Evolutionary conservation across 768 basidiomycete genomes (phyloP).

Genomic region (Lyophyllum semitale): DNA sequence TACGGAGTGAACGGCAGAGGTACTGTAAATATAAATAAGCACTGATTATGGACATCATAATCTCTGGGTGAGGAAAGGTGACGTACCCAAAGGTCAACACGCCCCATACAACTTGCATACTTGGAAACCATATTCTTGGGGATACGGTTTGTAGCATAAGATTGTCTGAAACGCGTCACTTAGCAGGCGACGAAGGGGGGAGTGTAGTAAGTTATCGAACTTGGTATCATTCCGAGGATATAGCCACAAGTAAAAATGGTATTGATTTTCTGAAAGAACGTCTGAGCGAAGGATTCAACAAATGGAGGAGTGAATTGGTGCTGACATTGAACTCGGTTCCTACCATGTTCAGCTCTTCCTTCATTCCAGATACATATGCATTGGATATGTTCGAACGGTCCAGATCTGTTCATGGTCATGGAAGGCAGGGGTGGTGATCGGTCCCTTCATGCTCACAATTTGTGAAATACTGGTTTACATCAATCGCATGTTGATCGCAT

Average conservation of each 20-base stretch:
- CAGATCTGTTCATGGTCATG: conserved; percentile 44
- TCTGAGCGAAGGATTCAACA: conserved; percentile 7
- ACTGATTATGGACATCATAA: too few species aligned
- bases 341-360: conserved; percentile 65
- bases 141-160: conserved; percentile 64
- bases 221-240: conserved; percentile 74
- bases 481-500: neutral
- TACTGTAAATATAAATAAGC: conserved; percentile 32
- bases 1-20: conserved; percentile 55
- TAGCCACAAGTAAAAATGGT: conserved; percentile 77
- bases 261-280: conserved; percentile 53
- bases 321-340: conserved; percentile 64
- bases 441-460: conserved; percentile 44
- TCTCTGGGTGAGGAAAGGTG: neutral
- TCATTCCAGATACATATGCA: conserved; percentile 82
- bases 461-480: conserved; percentile 54
- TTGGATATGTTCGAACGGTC: conserved; percentile 71
- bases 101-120: conserved; percentile 67
- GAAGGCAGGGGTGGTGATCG: neutral
- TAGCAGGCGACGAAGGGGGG: neutral
- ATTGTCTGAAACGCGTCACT: conserved; percentile 49
- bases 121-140: conserved; percentile 68
- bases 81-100: conserved; percentile 62
- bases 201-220: conserved; percentile 29
- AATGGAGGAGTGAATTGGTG: neutral